Evolutionary conservation across 73 alveolate genomes (phyloP), one percentile per base, ranked within the genome.

Genomic region (Paramecium pentaurelia): DNA sequence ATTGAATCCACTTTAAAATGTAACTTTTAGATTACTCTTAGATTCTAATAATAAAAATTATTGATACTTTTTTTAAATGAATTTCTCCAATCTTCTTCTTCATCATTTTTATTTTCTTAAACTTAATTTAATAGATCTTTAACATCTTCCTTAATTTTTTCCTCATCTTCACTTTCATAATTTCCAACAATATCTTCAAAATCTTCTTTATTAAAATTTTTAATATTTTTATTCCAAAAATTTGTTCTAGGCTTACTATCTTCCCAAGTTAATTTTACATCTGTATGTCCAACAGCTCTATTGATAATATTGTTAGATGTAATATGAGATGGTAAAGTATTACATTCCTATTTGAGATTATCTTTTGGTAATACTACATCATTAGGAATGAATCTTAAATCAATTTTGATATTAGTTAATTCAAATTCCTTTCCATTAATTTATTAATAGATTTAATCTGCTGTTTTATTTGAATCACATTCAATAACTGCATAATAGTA

Each of bases 261-360:
- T 68, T 98, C 99, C 99, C 99, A 98, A 6, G 99, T 98, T 84
- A 98, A 84, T 93, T 95, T 97, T 7, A 97, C 99, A 86, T 97
- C 95, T n/a, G 99, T 96, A 88, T 98, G 99, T 71, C 96, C 98
- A 54, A 92, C 64, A 25, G 99, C 98, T 89, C 98, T 86, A 93
- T 94, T 95, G 18, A 97, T 93, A 58, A 86, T 80, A 68, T 88
- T 89, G 34, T 47, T 86, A 70, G 93, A 96, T 86, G 95, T 96
- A 80, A 95, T 93, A 38, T 96, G 96, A 42, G 97, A 92, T 10
- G 99, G 99, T 86, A 97, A 92, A 88, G 96, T 98, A 44, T 94
- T 96, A 73, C 99, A 96, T 18, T 73, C 91, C 60, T 97, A 98
- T 90, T 96, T 97, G 44, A 97, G 95, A 11, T 95, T 95, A 28